Evolutionary conservation across 208 protist species (phyloP).

Genomic region (Acanthamoeba divionensis): DNA sequence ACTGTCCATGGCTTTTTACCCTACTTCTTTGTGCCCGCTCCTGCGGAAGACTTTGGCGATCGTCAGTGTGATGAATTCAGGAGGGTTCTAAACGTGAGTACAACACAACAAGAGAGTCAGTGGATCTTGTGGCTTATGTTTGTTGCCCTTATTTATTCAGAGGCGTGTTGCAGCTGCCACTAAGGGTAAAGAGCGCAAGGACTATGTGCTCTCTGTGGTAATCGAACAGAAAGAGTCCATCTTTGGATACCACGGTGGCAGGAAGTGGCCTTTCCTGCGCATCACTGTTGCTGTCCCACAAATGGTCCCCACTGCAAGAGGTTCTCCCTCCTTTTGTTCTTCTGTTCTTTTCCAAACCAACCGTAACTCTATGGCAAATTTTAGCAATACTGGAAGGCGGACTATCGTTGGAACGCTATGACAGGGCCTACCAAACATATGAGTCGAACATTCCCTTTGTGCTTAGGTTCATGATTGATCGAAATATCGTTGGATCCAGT

Average conservation of each 20-base stretch:
- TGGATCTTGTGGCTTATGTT: background rate
- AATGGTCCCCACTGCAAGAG: conserved; percentile 64
- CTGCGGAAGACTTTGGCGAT: conserved; percentile 46
- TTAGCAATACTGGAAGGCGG: conserved; percentile 43
- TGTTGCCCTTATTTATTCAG: background rate
- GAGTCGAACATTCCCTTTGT: conserved; percentile 98
- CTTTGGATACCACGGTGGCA: conserved; percentile 58
- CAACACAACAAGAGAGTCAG: no score
- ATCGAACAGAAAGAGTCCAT: conserved; percentile 72
- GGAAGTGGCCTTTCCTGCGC: conserved; percentile 45
- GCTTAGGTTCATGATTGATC: conserved; percentile 98
- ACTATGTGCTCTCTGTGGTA: conserved; percentile 67
- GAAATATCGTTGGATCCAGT: conserved; percentile 89
- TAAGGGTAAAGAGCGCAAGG: background rate
- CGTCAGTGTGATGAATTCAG: conserved; percentile 53
- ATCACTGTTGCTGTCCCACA: conserved; percentile 69
- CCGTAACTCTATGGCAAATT: background rate
- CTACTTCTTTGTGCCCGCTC: conserved; percentile 87
- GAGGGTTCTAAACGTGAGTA: conserved; percentile 46
- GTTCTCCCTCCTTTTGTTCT: background rate
- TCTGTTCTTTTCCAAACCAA: background rate
- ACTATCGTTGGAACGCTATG: conserved; percentile 51
- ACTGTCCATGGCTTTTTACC: conserved; percentile 88
- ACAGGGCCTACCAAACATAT: conserved; percentile 89
- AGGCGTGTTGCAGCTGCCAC: background rate